Conservation (phyloP, 495 filamentous ascomycete genomes). For the Amniculicola lignicola region DNA sequence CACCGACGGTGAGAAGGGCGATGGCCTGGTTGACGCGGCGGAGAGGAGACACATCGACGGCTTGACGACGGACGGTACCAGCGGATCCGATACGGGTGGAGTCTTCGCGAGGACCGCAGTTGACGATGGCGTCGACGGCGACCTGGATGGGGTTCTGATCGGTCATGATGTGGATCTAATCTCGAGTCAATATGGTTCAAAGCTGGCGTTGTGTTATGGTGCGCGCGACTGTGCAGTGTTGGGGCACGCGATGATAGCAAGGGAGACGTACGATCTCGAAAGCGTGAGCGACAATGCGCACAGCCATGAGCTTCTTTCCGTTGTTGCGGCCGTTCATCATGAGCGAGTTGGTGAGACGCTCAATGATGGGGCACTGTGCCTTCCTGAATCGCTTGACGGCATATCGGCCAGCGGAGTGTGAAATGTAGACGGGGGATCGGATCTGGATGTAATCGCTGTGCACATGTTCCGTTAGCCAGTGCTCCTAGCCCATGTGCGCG, state of each 20-base stretch:
- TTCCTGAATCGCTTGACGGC: conserved; percentile 99
- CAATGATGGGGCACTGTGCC: conserved; percentile 99
- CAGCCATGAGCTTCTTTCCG: conserved; percentile 99
- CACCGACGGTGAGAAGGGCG: conserved; percentile 93
- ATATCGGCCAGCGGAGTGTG: conserved; percentile 97
- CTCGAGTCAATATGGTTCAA: too few relatives aligned
- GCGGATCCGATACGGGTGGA: conserved; percentile 98
- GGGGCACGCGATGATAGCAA: too few relatives aligned
- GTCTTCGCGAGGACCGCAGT: conserved; percentile 99
- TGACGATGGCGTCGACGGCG: conserved; percentile 98
- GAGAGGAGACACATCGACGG: conserved; percentile 98
- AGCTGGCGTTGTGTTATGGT: too few relatives aligned
- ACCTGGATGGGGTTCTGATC: conserved; percentile 99
- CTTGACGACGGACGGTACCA: conserved; percentile 98
- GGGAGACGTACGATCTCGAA: conserved; percentile 89
- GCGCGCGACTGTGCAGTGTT: too few relatives aligned
- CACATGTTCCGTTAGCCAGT: conserved; percentile 35
- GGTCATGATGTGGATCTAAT: conserved; percentile 99
- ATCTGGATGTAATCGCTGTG: conserved; percentile 99
- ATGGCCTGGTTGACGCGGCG: conserved; percentile 99
- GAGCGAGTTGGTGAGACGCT: conserved; percentile 99
- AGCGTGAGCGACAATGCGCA: conserved; percentile 96
- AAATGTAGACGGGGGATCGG: conserved; percentile 95
- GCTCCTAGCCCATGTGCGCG: not conserved
- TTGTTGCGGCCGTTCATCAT: conserved; percentile 99